Evolutionary conservation across 2,329 filamentous ascomycete genomes (phyloP).

Genomic region (Botrytis aclada): DNA sequence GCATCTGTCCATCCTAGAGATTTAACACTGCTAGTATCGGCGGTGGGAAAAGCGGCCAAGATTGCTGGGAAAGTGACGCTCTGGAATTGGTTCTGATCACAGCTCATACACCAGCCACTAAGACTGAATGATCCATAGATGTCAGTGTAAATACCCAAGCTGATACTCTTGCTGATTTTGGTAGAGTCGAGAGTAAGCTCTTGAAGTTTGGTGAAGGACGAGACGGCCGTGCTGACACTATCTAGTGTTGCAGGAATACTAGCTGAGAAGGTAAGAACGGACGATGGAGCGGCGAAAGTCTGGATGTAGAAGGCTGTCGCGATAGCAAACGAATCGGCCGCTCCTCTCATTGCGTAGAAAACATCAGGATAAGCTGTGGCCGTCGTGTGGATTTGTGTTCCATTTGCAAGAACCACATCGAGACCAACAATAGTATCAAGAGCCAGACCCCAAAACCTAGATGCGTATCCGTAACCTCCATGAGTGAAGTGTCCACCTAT

Average conservation of each 20-base stretch:
- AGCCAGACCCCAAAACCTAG: conserved; percentile 49
- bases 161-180: conserved; percentile 40
- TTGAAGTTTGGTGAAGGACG: conserved; percentile 19
- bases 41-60: conserved; percentile 37
- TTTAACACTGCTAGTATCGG: conserved; percentile 29
- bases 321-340: conserved; percentile 40
- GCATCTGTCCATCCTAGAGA: conserved; percentile 25
- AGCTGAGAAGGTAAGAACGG: conserved; percentile 29
- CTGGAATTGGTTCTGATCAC: conserved; percentile 39
- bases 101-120: conserved; percentile 42
- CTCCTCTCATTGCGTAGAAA: conserved; percentile 39
- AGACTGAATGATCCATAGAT: conserved; percentile 38
- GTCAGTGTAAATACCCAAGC: conserved; percentile 43
- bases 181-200: background rate
- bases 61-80: conserved; percentile 40
- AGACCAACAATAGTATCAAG: conserved; percentile 50
- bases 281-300: conserved; percentile 39
- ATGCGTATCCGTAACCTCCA: conserved; percentile 45
- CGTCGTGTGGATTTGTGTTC: conserved; percentile 32
- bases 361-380: conserved; percentile 33
- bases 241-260: conserved; percentile 24
- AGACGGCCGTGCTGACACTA: conserved; percentile 13
- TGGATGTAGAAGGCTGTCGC: conserved; percentile 35
- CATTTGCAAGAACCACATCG: conserved; percentile 45
- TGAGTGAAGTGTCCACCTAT: conserved; percentile 47